Evolutionary conservation across 2,329 filamentous ascomycete genomes (phyloP).

Genomic region (Penicillium sp.): DNA sequence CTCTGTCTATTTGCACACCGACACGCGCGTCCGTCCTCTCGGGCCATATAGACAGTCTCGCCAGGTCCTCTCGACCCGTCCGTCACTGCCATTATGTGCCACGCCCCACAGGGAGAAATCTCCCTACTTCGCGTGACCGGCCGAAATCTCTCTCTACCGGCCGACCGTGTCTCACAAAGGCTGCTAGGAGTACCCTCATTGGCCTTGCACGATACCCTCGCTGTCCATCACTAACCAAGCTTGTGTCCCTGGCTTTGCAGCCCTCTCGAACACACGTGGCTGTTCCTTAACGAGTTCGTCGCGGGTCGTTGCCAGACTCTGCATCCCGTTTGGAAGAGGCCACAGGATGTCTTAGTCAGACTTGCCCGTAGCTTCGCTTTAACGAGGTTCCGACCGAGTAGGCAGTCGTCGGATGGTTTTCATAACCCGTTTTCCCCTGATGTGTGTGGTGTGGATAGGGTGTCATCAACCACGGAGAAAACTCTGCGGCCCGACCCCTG

Average conservation of each 20-base stretch:
- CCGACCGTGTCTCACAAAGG: slow-evolving; percentile 4
- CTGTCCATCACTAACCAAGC: slow-evolving; percentile 10
- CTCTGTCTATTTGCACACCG: slow-evolving; percentile 9
- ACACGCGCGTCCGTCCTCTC: slow-evolving; percentile 10
- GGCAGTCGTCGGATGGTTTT: slow-evolving; percentile 20
- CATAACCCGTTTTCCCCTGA: slow-evolving; percentile 15
- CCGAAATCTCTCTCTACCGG: background rate
- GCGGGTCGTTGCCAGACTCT: slow-evolving; percentile 15
- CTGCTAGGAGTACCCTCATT: slow-evolving; percentile 4
- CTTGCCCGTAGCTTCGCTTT: slow-evolving; percentile 18
- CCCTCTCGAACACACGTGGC: slow-evolving; percentile 11
- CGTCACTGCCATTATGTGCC: background rate
- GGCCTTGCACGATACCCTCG: slow-evolving; percentile 6
- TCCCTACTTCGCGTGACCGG: background rate
- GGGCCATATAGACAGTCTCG: slow-evolving; percentile 10
- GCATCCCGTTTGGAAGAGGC: slow-evolving; percentile 2
- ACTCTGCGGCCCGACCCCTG: slow-evolving; percentile 17
- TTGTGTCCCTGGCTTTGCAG: slow-evolving; percentile 10
- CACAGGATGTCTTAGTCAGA: slow-evolving; percentile 9
- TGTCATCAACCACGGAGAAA: slow-evolving; percentile 15
- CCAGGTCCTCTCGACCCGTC: slow-evolving; percentile 4
- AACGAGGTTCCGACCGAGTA: slow-evolving; percentile 9
- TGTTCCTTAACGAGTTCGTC: slow-evolving; percentile 15
- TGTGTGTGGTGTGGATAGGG: slow-evolving; percentile 13
- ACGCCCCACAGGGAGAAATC: background rate